Evolutionary conservation across 1,139 yeast species (phyloP), one percentile per base, ranked within the genome.

Genomic region (Suhomyces kunorum): DNA sequence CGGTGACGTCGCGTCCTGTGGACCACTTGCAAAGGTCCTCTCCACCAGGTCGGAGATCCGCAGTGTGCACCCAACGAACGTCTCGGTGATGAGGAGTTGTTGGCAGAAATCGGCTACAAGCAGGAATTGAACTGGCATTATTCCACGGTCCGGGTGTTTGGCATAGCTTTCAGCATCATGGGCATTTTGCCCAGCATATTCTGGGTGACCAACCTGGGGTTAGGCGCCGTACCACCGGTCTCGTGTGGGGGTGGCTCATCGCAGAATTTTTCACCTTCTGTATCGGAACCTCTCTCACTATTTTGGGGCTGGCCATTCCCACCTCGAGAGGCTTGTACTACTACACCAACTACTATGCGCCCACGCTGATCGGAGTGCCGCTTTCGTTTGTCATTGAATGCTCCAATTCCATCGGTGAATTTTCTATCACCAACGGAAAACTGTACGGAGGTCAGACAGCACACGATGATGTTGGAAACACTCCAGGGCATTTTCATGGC

Each of bases 171-270:
- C 44, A 67, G 76, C 14, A 75, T 76, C 43, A 76, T 76, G 80
- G 80, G 79, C 3, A 56, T 76, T 30, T 56, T 75, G 19, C 80
- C 80, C 3, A 66, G 74, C 19, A 67, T 75, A 42, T 63, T 74
- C 1, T 68, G 76, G 0, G 57, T 64, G 20, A 48, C 71, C 4
- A 55, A 55, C 12, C 46, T 63, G 5, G 78, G 78, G 8, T 38
- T 54, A 39, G 64, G 74, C 15, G 79, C 79, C 13, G 83, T 2
- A 74, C 80, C 3, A 78, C 73, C 12, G 75, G 83, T 5, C 68
- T 80, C 17, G 76, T 81, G 14, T 83, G 88, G 87, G 87, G 88
- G 39, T 84, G 88, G 87, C 70, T 82, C 42, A 66, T 74, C 37
- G 76, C 82, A 30, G 76, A 78, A n/a, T 46, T 72, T 38, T 81